These are phyloP conservation scores for Leishmania lainsoni DNA, from an alignment of 208 protist species.

Conservation along the genomic window DNA sequence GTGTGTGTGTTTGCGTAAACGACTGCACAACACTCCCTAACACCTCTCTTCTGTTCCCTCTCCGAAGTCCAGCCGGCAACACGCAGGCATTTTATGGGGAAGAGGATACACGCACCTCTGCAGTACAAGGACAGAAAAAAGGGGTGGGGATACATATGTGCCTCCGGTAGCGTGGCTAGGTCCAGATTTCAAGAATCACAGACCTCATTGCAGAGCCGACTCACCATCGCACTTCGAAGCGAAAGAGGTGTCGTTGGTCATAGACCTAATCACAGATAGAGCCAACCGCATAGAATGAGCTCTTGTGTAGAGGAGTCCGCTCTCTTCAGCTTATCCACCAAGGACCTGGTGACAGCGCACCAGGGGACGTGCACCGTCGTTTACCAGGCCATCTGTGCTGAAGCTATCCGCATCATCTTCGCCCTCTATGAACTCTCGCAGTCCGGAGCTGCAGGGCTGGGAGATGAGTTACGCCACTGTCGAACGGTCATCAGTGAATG, in stretches of 20 bases:
- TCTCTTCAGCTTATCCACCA: background rate
- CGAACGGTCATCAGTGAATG: background rate
- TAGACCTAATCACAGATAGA: background rate
- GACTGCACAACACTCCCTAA: background rate
- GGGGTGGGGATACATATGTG: background rate
- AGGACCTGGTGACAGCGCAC: background rate
- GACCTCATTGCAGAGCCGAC: background rate
- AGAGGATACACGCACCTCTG: background rate
- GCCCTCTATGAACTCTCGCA: constrained; percentile 21
- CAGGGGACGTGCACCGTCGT: constrained; percentile 12
- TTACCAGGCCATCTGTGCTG: constrained; percentile 21
- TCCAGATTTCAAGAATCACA: background rate
- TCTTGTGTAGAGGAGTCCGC: background rate
- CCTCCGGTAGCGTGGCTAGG: background rate
- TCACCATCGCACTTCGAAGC: background rate
- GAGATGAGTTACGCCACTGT: constrained; percentile 17
- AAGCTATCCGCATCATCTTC: constrained; percentile 30
- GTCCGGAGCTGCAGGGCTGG: background rate
- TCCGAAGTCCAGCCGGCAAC: background rate
- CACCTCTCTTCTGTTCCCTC: background rate
- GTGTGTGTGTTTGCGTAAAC: background rate
- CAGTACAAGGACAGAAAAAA: background rate
- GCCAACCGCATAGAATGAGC: constrained; percentile 1
- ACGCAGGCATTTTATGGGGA: background rate
- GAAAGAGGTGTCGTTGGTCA: background rate